These are phyloP conservation scores for Davidsoniella eucalypti DNA, from an alignment of 2,329 filamentous ascomycete species.

Conservation along the genomic window DNA sequence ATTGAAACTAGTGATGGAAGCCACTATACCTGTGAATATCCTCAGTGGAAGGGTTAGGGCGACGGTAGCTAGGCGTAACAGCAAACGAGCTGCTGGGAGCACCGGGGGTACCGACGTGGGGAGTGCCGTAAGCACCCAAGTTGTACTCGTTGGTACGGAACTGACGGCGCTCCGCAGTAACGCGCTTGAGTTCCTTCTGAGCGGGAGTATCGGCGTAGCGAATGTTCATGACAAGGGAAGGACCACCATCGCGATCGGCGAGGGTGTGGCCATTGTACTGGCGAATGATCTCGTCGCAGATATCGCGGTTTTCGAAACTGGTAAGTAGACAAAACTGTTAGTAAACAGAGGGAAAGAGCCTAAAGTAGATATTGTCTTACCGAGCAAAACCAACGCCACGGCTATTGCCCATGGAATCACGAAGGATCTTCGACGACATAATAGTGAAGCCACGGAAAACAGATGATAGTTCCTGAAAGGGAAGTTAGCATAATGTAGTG, in stretches of 20 bases:
- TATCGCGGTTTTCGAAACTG: conserved; percentile 76
- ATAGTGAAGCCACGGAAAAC: conserved; percentile 72
- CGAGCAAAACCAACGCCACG: conserved; percentile 95
- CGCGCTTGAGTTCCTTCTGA: conserved; percentile 91
- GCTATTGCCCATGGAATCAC: conserved; percentile 79
- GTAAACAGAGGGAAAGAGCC: neutral
- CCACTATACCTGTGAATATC: conserved; percentile 2
- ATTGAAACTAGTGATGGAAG: too few species aligned
- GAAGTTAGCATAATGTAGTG: conserved; percentile 13
- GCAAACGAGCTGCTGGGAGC: conserved; percentile 17
- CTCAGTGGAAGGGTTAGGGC: conserved; percentile 19
- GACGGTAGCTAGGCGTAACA: conserved; percentile 17
- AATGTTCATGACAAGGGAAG: conserved; percentile 62
- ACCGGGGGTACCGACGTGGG: conserved; percentile 36
- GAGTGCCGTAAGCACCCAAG: conserved; percentile 50
- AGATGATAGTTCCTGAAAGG: conserved; percentile 48
- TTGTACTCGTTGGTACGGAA: conserved; percentile 96
- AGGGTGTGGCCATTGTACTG: conserved; percentile 68
- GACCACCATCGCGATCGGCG: conserved; percentile 46
- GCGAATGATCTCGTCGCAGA: conserved; percentile 78
- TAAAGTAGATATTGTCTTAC: conserved; percentile 31
- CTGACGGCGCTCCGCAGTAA: conserved; percentile 85
- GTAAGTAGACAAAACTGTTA: neutral
- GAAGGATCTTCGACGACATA: conserved; percentile 86
- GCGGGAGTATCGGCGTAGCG: conserved; percentile 93